Base-by-base conservation (phyloP, 2,329 filamentous ascomycete species). In the Penicillium griseofulvum region DNA sequence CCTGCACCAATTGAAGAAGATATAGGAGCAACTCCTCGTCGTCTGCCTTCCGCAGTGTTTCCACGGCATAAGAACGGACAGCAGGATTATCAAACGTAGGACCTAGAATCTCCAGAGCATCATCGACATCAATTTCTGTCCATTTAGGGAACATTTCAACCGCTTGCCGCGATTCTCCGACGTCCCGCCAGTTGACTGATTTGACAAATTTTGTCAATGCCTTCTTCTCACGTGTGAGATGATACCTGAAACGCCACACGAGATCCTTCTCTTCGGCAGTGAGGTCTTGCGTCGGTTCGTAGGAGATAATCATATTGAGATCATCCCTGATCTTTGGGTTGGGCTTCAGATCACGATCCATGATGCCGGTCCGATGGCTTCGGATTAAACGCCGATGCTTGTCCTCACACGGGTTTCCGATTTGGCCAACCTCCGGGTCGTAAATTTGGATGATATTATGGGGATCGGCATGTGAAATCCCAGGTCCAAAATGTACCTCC, bases 171-270 rank as follows among this genome's bases (percentile, higher is more conserved):
- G 89, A 87, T 78, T 99, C 93, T 58, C 86, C 85, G 44, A 84
- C 83, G 71, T 96, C 93, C 47, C 84, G 85, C 93, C 94, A 99
- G 63, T 95, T 92, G 37, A 97, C 93, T 0, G 93, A 97, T 73
- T 97, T 99, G 71, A 97, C 91, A 65, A 99, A 96, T 67, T 99
- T 99, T 33, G 93, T 99, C 55, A 97, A 80, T 2, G 93, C 89
- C 65, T 88, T 81, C 74, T 99, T 99, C 71, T 99, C 92, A 54
- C 91, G 83, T 1, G 92, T 94, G 22, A 99, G 76, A 71, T 97
- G 93, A 72, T 97, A 96, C 55, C 94, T 84, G 76, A 97, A 99
- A 66, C 95, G 94, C 95, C 95, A 99, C 19, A 99, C 86, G 49
- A 97, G 81, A 72, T 99, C 94, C 69, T 96, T 95, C 73, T 99